These are phyloP conservation scores for Candida vartiovaarae DNA, from an alignment of 805 yeast species.

Conservation along the genomic window DNA sequence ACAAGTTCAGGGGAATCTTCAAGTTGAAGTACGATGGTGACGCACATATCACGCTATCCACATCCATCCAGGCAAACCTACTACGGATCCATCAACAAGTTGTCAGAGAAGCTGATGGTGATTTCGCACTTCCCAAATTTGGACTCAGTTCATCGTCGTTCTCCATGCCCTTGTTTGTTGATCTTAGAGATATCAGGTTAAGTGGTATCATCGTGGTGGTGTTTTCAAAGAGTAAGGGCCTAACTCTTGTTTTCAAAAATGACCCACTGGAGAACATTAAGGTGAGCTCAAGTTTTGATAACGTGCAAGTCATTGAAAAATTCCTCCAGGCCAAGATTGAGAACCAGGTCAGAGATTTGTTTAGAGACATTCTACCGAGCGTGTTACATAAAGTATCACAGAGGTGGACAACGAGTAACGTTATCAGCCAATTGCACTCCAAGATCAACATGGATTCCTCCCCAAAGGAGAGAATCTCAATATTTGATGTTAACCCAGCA, in stretches of 20 bases:
- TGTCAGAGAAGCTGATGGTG: slow-evolving; percentile 25
- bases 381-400: slow-evolving; percentile 70
- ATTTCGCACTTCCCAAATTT: slow-evolving; percentile 62
- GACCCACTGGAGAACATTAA: slow-evolving; percentile 82
- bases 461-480: slow-evolving; percentile 28
- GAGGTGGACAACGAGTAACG: slow-evolving; percentile 45
- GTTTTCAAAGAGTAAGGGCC: slow-evolving; percentile 72
- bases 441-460: slow-evolving; percentile 9
- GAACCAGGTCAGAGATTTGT: slow-evolving; percentile 67
- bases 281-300: slow-evolving; percentile 82
- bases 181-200: slow-evolving; percentile 61
- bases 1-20: slow-evolving; percentile 76
- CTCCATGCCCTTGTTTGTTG: slow-evolving; percentile 72
- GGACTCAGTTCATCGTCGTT: slow-evolving; percentile 59
- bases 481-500: slow-evolving; percentile 49
- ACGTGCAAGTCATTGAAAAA: slow-evolving; percentile 75
- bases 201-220: slow-evolving; percentile 83
- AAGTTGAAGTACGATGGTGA: slow-evolving; percentile 72
- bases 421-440: slow-evolving; percentile 22
- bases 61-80: slow-evolving; percentile 81
- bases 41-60: slow-evolving; percentile 65
- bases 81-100: slow-evolving; percentile 50
- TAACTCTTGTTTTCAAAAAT: slow-evolving; percentile 80
- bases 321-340: slow-evolving; percentile 81
- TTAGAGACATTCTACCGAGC: slow-evolving; percentile 79